Conservation (phyloP, 2,329 filamentous ascomycete species). For the Monilinia aucupariae region DNA sequence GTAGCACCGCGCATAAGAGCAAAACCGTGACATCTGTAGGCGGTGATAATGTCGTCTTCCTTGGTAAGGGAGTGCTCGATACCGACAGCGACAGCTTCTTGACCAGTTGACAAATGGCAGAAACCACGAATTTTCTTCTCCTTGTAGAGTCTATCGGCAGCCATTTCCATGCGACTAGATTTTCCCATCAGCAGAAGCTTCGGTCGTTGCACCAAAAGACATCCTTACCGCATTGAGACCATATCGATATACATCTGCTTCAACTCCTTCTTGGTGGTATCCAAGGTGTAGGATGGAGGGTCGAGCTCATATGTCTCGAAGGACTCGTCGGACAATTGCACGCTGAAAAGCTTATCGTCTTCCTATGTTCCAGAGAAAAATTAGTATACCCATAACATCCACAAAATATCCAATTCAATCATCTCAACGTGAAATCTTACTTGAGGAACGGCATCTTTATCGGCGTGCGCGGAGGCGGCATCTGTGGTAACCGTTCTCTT, state of each 20-base stretch:
- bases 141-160: slow-evolving; percentile 97
- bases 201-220: background rate
- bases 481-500: slow-evolving; percentile 83
- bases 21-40: slow-evolving; percentile 98
- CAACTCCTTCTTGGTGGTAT: slow-evolving; percentile 94
- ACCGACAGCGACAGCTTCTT: slow-evolving; percentile 94
- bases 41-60: slow-evolving; percentile 90
- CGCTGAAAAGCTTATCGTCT: slow-evolving; percentile 87
- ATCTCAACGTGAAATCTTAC: slow-evolving; percentile 41
- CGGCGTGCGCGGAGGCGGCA: slow-evolving; percentile 84
- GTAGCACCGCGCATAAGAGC: slow-evolving; percentile 91
- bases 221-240: slow-evolving; percentile 79
- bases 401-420: slow-evolving; percentile 4
- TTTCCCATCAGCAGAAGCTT: slow-evolving; percentile 17
- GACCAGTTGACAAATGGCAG: slow-evolving; percentile 96
- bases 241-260: slow-evolving; percentile 99
- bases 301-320: slow-evolving; percentile 99
- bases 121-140: slow-evolving; percentile 99
- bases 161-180: slow-evolving; percentile 96
- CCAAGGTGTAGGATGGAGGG: slow-evolving; percentile 84
- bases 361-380: slow-evolving; percentile 50
- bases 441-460: slow-evolving; percentile 65
- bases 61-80: slow-evolving; percentile 94
- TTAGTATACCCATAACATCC: background rate
- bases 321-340: slow-evolving; percentile 93